These are phyloP conservation scores for Psilocybe sp. DNA, from an alignment of 768 basidiomycete species.

Conservation along the genomic window DNA sequence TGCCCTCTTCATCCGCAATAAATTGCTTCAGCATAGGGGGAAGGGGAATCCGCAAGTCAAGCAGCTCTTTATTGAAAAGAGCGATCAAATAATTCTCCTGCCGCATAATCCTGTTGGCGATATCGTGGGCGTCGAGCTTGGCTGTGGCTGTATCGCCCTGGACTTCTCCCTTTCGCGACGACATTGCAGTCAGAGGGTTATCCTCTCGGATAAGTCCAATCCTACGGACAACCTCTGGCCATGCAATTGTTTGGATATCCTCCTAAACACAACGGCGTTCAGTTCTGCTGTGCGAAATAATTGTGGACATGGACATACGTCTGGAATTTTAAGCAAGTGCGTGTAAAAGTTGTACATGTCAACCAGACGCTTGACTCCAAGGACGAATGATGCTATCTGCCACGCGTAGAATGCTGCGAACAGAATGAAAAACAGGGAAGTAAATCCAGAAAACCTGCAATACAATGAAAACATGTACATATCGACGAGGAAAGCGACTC, in stretches of 20 bases:
- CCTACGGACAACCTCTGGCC: conserved; percentile 91
- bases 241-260: conserved; percentile 96
- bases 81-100: conserved; percentile 99
- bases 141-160: conserved; percentile 68
- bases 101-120: conserved; percentile 96
- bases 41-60: conserved; percentile 84
- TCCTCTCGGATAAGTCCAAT: conserved; percentile 89
- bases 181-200: conserved; percentile 88
- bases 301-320: conserved; percentile 45
- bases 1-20: conserved; percentile 51
- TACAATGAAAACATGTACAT: conserved; percentile 1
- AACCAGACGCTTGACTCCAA: conserved; percentile 74
- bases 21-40: conserved; percentile 57
- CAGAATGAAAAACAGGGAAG: conserved; percentile 77
- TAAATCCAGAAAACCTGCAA: conserved; percentile 77
- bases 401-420: conserved; percentile 88
- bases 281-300: neutral
- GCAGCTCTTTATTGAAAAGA: conserved; percentile 92
- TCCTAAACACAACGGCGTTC: conserved; percentile 47
- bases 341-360: conserved; percentile 98
- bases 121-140: conserved; percentile 95
- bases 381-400: conserved; percentile 78
- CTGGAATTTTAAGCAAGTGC: conserved; percentile 88
- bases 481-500: conserved; percentile 18
- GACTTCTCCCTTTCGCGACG: conserved; percentile 50